Evolutionary conservation across 305 asterid genomes (phyloP), one percentile per base, ranked within the genome.

Genomic region (Fraxinus sp.): DNA sequence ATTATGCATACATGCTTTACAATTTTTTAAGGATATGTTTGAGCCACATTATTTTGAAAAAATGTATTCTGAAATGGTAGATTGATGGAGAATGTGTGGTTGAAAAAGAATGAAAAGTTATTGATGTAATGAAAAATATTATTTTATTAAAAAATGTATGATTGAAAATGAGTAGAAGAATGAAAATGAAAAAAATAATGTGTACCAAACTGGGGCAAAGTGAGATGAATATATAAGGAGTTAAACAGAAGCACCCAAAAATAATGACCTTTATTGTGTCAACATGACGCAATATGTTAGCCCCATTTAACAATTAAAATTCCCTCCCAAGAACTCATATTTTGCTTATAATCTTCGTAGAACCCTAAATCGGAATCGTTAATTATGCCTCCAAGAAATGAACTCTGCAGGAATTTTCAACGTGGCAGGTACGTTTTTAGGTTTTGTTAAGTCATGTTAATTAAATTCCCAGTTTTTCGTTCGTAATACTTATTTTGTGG

Each of bases 341-440:
- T 71, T 81, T 46, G 36, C 79, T 43, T 52, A 32, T 4, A 20
- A 32, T 80, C 37, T 79, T 59, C 0, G 74, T 22, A 49, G 80
- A 89, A 87, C 85, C 90, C 88, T 76, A 79, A 79, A 83, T 68
- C 37, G 8, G 37, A 46, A 77, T 24, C 46, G 43, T 73, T 22
- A 71, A 71, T 5, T 16, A 96, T 96, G 99, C 96, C 95, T 80
- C 98, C 96, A 3, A 90, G 84, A 73, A 87, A 84, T 82, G 97
- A 93, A 77, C 86, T 82, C 70, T 93, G 99, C 80, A 86, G 95
- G 83, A 90, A 92, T 89, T 96, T 96, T 86, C 91, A 85, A 82
- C 94, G 97, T 32, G 99, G 98, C 80, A 92, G 96, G 99, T 96
- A 84, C n/a, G 1, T 39, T 37, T 32, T 22, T 5, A 14, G 43